Conservation (phyloP, 2,329 filamentous ascomycete genomes). For the Fusarium metavorans region DNA sequence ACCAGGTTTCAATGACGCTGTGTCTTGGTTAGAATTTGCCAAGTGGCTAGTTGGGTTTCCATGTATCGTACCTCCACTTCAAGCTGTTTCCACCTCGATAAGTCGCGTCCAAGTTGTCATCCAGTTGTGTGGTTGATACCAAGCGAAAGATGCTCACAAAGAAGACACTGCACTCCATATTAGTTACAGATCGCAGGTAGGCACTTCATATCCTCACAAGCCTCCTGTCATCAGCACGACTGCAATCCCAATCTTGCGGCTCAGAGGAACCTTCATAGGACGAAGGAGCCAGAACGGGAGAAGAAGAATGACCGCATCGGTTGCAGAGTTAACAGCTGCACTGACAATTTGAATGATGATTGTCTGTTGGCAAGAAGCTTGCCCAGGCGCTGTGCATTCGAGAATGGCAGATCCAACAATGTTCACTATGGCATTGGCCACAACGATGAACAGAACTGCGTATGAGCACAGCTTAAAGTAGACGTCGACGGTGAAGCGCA, state of each 20-base stretch:
- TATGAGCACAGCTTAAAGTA: conserved; percentile 1
- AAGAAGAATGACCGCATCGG: conserved; percentile 5
- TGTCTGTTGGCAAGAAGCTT: neutral
- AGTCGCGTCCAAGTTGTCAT: neutral
- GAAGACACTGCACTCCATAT: neutral
- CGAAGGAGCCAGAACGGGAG: conserved; percentile 17
- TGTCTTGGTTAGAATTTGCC: neutral
- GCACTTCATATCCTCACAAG: neutral
- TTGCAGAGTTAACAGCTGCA: neutral
- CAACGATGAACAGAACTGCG: neutral
- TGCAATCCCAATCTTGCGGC: conserved; percentile 13
- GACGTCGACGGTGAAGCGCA: conserved; percentile 27
- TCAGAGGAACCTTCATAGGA: conserved; percentile 7
- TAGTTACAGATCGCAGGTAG: neutral
- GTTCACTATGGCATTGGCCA: conserved; percentile 4
- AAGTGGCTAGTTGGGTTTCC: neutral
- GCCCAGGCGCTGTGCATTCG: neutral
- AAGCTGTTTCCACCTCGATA: neutral
- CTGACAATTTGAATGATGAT: neutral
- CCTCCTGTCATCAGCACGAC: conserved; percentile 20
- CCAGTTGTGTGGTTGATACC: neutral
- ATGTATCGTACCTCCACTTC: conserved; percentile 8
- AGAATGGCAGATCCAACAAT: neutral
- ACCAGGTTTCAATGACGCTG: conserved; percentile 21
- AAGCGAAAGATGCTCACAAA: conserved; percentile 17